Evolutionary conservation across 2,329 filamentous ascomycete species (phyloP), one percentile per base, ranked within the genome.

Genomic region (Torrubiella hemipterigena): DNA sequence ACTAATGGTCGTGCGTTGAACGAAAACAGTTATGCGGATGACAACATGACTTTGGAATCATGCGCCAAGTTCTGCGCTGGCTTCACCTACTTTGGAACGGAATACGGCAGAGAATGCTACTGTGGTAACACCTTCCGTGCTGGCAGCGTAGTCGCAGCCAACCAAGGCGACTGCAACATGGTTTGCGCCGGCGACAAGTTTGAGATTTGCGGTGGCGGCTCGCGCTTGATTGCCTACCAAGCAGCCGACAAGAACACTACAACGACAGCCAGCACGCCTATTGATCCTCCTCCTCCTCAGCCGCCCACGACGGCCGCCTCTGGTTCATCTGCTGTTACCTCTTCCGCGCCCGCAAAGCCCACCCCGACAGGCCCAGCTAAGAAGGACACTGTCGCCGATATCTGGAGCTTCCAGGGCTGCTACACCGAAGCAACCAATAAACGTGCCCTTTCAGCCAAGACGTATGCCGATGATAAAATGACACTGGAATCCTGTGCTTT

Each of bases 81-180:
- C 4, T 50, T 37, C 16, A 40, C 31, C 0, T 56, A 50, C 34
- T 57, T 56, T 27, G 55, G 52, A 1, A 34, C 41, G 4, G 52
- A 56, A 17, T 59, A 58, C 18, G 54, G 49, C 4, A 32, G 52
- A 1, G 54, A 61, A 32, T 61, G 57, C 31, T 61, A 50, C 30
- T 61, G 57, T 18, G 57, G 56, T 1, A 48, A 57, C 15, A 36
- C 28, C 2, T 36, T 59, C 4, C 47, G 46, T 3, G 33, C 38
- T 0, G 51, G 47, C 5, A 50, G 48, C 14, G 38, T 39, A 13
- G 36, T 40, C 12, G 39, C 46, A 18, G 49, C 50, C 1, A 29
- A 33, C 6, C 46, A 50, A 14, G 44, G 55, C 10, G 54, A 56
- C 8, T 59, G 56, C 34, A 49, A 44, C 3, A 49, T 55, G 17